Conservation (phyloP, 2,329 filamentous ascomycete species). For the Coccinonectria pachysandricola region DNA sequence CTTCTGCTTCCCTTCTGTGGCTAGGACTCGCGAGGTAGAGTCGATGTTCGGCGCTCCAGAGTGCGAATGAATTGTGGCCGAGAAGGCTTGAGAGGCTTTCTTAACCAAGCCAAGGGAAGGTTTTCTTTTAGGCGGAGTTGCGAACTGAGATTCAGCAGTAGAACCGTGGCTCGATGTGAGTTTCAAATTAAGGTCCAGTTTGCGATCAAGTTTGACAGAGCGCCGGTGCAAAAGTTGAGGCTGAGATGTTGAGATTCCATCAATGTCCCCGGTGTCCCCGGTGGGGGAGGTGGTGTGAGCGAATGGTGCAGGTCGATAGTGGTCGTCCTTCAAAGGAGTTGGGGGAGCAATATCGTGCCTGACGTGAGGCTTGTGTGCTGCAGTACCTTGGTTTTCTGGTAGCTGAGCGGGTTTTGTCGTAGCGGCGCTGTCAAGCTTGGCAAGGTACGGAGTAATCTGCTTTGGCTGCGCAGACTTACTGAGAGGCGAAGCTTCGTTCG, state of each 20-base stretch:
- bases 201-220: conserved; percentile 38
- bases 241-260: conserved; percentile 19
- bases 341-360: too few relatives aligned
- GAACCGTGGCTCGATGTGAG: conserved; percentile 40
- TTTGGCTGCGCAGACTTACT: too few relatives aligned
- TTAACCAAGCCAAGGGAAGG: too few relatives aligned
- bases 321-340: too few relatives aligned
- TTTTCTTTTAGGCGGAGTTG: too few relatives aligned
- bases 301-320: background rate
- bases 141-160: conserved; percentile 27
- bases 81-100: conserved; percentile 13
- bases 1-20: conserved; percentile 10
- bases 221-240: conserved; percentile 39
- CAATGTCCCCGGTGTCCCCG: conserved; percentile 3
- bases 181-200: conserved; percentile 37
- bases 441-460: too few relatives aligned
- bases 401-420: too few relatives aligned
- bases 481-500: conserved; percentile 15
- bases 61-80: conserved; percentile 21
- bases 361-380: too few relatives aligned
- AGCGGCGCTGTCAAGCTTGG: too few relatives aligned
- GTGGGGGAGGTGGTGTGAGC: background rate
- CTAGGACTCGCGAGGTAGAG: too few relatives aligned
- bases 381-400: too few relatives aligned
- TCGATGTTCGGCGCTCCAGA: too few relatives aligned